A percentile compares a stretch with the other conserved stretches of the same genome.
Conservation (phyloP, 495 filamentous ascomycete species). For the Aspergillus olivimuriae region DNA sequence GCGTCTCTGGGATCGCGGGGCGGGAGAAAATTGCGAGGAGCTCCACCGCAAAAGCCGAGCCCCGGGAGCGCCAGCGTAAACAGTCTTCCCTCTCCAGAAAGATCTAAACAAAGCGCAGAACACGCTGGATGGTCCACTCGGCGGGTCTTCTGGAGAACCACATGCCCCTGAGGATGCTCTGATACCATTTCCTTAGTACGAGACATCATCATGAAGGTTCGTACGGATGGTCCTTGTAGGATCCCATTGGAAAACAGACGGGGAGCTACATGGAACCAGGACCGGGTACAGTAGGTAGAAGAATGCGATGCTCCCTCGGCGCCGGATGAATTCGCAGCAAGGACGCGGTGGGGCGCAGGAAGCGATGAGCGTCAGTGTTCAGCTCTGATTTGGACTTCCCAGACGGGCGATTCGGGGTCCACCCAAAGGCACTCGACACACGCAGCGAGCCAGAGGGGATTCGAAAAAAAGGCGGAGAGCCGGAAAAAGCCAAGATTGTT, state of each 20-base stretch:
- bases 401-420: background rate
- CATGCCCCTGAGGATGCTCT: too few relatives aligned
- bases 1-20: background rate
- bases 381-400: background rate
- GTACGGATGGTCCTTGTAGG: too few relatives aligned
- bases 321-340: too few relatives aligned
- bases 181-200: too few relatives aligned
- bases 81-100: conserved; percentile 17
- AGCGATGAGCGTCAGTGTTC: background rate
- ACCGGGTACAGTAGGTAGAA: too few relatives aligned
- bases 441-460: background rate
- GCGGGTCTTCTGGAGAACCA: too few relatives aligned
- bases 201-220: too few relatives aligned
- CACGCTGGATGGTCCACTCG: too few relatives aligned
- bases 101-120: conserved; percentile 10
- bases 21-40: background rate
- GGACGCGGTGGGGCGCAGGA: background rate
- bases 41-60: conserved; percentile 11
- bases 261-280: too few relatives aligned
- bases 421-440: background rate
- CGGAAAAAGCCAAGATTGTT: background rate
- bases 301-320: too few relatives aligned
- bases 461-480: background rate
- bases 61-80: conserved; percentile 10
- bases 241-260: too few relatives aligned